These are phyloP conservation scores for Ilyonectria mors-panacis DNA, from an alignment of 2,329 filamentous ascomycete species.

Conservation along the genomic window DNA sequence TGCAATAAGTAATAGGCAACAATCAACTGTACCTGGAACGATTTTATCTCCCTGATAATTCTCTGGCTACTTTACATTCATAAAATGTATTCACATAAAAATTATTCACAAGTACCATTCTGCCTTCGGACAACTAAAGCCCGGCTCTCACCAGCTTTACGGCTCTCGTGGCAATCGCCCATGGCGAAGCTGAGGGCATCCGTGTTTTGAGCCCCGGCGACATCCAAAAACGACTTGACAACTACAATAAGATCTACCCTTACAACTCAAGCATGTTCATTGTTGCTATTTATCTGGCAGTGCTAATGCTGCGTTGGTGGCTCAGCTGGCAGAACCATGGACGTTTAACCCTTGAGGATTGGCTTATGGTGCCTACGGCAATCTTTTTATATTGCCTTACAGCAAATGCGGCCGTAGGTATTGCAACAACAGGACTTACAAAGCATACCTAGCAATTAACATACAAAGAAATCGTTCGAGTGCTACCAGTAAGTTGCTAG, in stretches of 20 bases:
- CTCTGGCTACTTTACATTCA: too few species aligned
- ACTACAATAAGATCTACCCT: background rate
- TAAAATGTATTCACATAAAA: background rate
- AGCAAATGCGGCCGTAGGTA: background rate
- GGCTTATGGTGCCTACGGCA: conserved; percentile 5
- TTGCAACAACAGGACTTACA: background rate
- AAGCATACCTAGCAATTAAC: conserved; percentile 2
- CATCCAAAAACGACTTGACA: conserved; percentile 1
- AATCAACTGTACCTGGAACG: background rate
- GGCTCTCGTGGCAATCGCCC: conserved; percentile 5
- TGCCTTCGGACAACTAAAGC: background rate
- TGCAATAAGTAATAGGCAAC: background rate
- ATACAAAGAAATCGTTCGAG: background rate
- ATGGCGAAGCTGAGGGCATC: conserved; percentile 8
- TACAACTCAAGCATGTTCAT: background rate
- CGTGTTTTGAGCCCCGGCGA: background rate
- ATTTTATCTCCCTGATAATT: background rate
- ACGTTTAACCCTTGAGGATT: background rate
- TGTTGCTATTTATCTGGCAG: background rate
- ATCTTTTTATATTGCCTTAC: background rate
- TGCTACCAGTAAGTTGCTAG: conserved; percentile 1
- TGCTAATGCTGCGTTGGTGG: conserved; percentile 9
- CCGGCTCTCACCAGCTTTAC: background rate
- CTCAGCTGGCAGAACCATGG: background rate
- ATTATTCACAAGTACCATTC: background rate